Conservation (phyloP, 352 stramenopile genomes). For the Phytophthora citricola region DNA sequence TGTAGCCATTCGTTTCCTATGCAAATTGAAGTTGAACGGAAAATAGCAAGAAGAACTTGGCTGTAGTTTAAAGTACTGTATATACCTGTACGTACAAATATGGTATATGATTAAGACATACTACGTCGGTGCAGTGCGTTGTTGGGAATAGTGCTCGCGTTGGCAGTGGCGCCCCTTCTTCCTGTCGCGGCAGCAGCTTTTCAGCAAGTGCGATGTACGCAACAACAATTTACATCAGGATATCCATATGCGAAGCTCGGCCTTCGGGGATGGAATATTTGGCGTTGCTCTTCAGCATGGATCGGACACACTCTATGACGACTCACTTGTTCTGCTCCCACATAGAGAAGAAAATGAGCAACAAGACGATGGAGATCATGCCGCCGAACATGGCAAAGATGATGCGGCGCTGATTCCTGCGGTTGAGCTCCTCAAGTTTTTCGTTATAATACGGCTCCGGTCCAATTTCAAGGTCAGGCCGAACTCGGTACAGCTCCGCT, state of each 20-base stretch:
- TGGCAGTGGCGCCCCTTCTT: neutral
- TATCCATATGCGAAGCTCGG: conserved; percentile 20
- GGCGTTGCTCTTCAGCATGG: conserved; percentile 7
- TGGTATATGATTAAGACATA: conserved; percentile 32
- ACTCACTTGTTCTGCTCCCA: conserved; percentile 42
- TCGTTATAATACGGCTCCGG: conserved; percentile 66
- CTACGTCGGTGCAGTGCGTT: conserved; percentile 17
- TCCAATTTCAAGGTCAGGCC: conserved; percentile 82
- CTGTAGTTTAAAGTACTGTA: conserved; percentile 8
- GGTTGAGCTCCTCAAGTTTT: conserved; percentile 58
- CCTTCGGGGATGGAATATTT: neutral
- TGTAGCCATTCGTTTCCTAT: conserved; percentile 8
- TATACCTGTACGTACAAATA: conserved; percentile 19
- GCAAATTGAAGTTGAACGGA: conserved; percentile 15
- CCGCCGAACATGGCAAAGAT: conserved; percentile 81
- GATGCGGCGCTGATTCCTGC: conserved; percentile 68
- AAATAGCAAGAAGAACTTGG: conserved; percentile 2
- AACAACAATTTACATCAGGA: conserved; percentile 34
- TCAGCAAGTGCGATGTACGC: conserved; percentile 11
- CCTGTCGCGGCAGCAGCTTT: conserved; percentile 17
- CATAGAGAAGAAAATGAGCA: conserved; percentile 80
- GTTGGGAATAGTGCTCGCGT: neutral
- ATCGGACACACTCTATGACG: conserved; percentile 16
- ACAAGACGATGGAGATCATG: conserved; percentile 67
- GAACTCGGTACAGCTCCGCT: conserved; percentile 81